A percentile compares a stretch with the other conserved stretches of the same genome.
These are phyloP conservation scores for Coemansia sp. DNA, from an alignment of 192 early-diverging fungal species.

Conservation along the genomic window DNA sequence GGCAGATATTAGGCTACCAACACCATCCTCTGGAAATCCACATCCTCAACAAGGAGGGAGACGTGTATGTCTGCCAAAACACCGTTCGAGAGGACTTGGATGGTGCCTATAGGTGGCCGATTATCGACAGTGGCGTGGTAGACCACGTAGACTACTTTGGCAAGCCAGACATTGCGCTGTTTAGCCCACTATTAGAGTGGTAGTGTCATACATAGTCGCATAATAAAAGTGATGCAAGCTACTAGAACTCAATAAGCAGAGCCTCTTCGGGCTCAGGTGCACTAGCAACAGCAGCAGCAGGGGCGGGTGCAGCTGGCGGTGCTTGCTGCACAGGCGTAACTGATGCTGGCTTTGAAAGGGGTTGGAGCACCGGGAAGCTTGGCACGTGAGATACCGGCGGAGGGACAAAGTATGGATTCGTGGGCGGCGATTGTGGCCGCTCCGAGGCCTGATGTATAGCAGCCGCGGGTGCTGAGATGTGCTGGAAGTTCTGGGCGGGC, in stretches of 20 bases:
- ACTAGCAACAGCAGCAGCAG: neutral
- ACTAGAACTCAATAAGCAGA: conserved; percentile 34
- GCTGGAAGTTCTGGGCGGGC: neutral
- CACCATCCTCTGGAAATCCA: conserved; percentile 52
- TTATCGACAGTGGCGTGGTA: conserved; percentile 45
- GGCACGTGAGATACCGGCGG: conserved; percentile 31
- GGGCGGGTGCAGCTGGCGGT: neutral
- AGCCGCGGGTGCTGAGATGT: neutral
- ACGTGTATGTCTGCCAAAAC: conserved; percentile 53
- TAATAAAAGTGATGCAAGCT: neutral
- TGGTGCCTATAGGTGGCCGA: conserved; percentile 54
- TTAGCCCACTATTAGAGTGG: conserved; percentile 39
- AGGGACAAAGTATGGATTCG: conserved; percentile 25
- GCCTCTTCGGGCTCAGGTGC: conserved; percentile 33
- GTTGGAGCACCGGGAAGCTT: conserved; percentile 44
- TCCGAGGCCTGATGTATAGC: neutral
- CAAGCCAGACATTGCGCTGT: conserved; percentile 43
- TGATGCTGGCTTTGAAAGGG: conserved; percentile 3
- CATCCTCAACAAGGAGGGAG: conserved; percentile 41
- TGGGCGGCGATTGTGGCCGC: conserved; percentile 15
- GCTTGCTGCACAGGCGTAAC: conserved; percentile 1
- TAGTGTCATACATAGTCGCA: conserved; percentile 6
- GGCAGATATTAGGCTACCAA: conserved; percentile 55
- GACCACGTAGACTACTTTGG: conserved; percentile 53
- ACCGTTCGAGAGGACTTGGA: conserved; percentile 49